Evolutionary conservation across 192 early-diverging fungal genomes (phyloP).

Genomic region (Backusella macrospora): DNA sequence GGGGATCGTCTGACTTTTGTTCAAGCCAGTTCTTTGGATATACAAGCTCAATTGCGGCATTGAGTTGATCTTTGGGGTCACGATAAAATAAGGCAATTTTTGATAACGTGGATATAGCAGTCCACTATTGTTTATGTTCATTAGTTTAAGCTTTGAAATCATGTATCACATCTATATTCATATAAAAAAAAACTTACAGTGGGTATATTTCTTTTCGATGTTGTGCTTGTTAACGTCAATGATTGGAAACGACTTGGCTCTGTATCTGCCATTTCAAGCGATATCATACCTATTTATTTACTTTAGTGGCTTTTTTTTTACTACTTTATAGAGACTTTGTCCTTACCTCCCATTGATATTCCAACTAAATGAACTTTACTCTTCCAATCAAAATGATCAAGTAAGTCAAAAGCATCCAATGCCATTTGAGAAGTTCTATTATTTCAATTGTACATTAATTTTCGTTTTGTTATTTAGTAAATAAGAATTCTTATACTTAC

Average conservation of each 20-base stretch:
- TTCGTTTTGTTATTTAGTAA: not conserved
- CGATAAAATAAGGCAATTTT: conserved; percentile 27
- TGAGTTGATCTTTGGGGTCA: conserved; percentile 38
- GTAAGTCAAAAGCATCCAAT: conserved; percentile 65
- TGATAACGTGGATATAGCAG: conserved; percentile 27
- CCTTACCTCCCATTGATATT: conserved; percentile 68
- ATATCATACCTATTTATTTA: conserved; percentile 68
- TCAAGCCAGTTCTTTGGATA: conserved; percentile 48
- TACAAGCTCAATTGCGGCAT: conserved; percentile 37
- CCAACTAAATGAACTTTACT: conserved; percentile 75
- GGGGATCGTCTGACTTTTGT: conserved; percentile 26
- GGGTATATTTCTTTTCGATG: conserved; percentile 52
- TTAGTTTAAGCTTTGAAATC: not conserved
- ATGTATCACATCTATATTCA: not conserved
- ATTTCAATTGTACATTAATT: not conserved
- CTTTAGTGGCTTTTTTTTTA: not conserved
- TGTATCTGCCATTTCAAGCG: conserved; percentile 67
- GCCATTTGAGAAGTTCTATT: conserved; percentile 79
- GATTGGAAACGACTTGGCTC: conserved; percentile 62
- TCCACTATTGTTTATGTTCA: conserved; percentile 16
- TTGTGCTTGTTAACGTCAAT: conserved; percentile 60
- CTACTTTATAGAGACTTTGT: not conserved
- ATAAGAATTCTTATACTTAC: conserved; percentile 29
- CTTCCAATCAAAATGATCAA: conserved; percentile 77
- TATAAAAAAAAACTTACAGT: conserved; percentile 23